phyloP scores from a whole-genome alignment of 129 eudicot species.

The Chrysanthemum seticuspe region DNA sequence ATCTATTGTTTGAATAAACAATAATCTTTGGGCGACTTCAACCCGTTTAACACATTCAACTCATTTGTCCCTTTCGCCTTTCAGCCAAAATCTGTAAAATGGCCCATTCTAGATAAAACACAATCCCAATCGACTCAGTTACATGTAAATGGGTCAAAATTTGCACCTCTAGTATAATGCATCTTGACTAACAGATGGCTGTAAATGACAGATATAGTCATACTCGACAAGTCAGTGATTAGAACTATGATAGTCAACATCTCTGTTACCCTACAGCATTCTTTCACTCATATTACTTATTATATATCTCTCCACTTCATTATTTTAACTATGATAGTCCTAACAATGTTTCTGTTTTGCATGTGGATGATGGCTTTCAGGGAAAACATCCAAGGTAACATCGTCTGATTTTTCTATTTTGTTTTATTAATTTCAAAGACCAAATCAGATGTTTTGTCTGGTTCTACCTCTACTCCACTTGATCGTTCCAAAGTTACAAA shows the following conservation, averaged over 20 bases:
- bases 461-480: not conserved
- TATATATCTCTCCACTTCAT: slow-evolving; percentile 9
- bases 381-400: slow-evolving; percentile 84
- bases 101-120: too few species aligned
- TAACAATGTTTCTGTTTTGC: slow-evolving; percentile 29
- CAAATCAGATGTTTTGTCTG: not conserved
- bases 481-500: too few species aligned
- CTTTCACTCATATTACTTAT: not conserved
- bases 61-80: too few species aligned
- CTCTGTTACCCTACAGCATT: not conserved
- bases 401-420: not conserved
- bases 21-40: too few species aligned
- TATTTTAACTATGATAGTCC: slow-evolving; percentile 9
- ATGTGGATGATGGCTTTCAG: slow-evolving; percentile 54
- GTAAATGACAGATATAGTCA: too few species aligned
- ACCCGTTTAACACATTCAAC: too few species aligned
- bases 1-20: too few species aligned
- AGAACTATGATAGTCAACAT: not conserved
- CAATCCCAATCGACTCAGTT: too few species aligned
- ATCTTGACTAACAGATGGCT: too few species aligned
- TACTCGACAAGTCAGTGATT: not conserved
- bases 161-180: not conserved
- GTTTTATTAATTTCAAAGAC: not conserved
- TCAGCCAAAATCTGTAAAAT: too few species aligned
- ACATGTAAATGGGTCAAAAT: not conserved